A percentile compares a stretch with the other conserved stretches of the same genome.
phyloP scores from a whole-genome alignment of 495 filamentous ascomycete species.

The Xylaria sp. region DNA sequence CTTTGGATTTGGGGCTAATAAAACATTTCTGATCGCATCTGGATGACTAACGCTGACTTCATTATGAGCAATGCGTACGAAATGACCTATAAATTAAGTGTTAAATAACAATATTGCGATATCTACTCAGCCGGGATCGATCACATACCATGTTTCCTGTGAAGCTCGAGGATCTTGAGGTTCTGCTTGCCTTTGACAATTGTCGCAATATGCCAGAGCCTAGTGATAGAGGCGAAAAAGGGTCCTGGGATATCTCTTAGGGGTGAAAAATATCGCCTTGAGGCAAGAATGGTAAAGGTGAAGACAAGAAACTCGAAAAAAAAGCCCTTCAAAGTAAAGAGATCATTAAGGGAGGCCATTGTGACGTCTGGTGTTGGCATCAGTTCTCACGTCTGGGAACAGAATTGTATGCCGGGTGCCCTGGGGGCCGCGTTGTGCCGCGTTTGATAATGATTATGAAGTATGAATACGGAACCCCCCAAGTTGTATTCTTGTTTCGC shows the following conservation, averaged over 20 bases:
- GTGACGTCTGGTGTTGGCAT: background rate
- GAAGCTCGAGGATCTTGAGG: constrained; percentile 43
- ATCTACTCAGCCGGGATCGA: background rate
- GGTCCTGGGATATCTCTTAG: constrained; percentile 48
- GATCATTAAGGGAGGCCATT: background rate
- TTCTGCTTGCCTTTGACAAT: constrained; percentile 51
- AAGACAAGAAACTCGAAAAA: background rate
- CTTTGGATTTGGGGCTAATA: constrained; percentile 38
- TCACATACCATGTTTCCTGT: constrained; percentile 50
- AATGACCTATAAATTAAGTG: constrained; percentile 40
- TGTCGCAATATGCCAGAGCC: constrained; percentile 49
- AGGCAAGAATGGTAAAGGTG: background rate
- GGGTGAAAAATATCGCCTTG: constrained; percentile 31
- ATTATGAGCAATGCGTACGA: constrained; percentile 57
- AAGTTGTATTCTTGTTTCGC: too few relatives aligned
- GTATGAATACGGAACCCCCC: too few relatives aligned
- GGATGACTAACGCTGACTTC: constrained; percentile 58
- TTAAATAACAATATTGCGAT: background rate
- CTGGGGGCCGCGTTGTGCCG: too few relatives aligned
- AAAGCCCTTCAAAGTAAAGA: background rate
- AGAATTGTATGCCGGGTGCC: background rate
- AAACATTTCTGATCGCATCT: constrained; percentile 46
- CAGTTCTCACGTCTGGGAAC: background rate
- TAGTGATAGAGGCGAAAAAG: constrained; percentile 49
- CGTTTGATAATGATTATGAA: too few relatives aligned